A percentile compares a stretch with the other conserved stretches of the same genome.
These are phyloP conservation scores for Cercospora sp. DNA, from an alignment of 2,329 filamentous ascomycete species.

Conservation along the genomic window DNA sequence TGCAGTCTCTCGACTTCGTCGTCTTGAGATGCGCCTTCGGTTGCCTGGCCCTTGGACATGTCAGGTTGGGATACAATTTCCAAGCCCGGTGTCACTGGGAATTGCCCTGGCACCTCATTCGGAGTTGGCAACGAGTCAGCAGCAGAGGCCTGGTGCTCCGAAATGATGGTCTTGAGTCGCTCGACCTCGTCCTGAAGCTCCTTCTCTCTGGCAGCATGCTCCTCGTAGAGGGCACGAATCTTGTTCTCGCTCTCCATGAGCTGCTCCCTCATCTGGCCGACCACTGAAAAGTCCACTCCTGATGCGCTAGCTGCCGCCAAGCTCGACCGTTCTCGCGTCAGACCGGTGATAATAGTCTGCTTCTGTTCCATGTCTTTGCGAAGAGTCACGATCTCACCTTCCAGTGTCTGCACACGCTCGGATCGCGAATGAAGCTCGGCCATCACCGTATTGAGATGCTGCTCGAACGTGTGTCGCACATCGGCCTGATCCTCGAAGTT, in stretches of 20 bases:
- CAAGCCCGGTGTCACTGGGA: slow-evolving; percentile 40
- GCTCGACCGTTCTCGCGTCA: slow-evolving; percentile 90
- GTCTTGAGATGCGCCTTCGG: slow-evolving; percentile 33
- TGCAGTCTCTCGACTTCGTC: slow-evolving; percentile 65
- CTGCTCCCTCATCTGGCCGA: slow-evolving; percentile 83
- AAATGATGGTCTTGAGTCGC: slow-evolving; percentile 60
- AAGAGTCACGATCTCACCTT: slow-evolving; percentile 75
- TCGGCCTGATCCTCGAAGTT: slow-evolving; percentile 82
- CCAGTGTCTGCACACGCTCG: slow-evolving; percentile 85
- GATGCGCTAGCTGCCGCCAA: slow-evolving; percentile 66
- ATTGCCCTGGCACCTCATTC: slow-evolving; percentile 40
- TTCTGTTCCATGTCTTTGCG: slow-evolving; percentile 98
- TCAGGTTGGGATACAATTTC: slow-evolving; percentile 33
- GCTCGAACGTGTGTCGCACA: slow-evolving; percentile 85
- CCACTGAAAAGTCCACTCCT: slow-evolving; percentile 87
- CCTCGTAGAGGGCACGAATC: slow-evolving; percentile 70
- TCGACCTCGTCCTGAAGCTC: slow-evolving; percentile 72
- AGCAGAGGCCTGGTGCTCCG: slow-evolving; percentile 32
- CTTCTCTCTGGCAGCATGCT: slow-evolving; percentile 71
- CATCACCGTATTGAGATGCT: slow-evolving; percentile 88
- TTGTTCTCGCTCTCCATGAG: slow-evolving; percentile 81
- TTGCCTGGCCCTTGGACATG: slow-evolving; percentile 30
- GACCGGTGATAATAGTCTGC: slow-evolving; percentile 89
- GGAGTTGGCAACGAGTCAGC: slow-evolving; percentile 28
- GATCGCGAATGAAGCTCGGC: slow-evolving; percentile 84